phyloP scores from a whole-genome alignment of 139 green algal species.

The Nannochloris sp. region DNA sequence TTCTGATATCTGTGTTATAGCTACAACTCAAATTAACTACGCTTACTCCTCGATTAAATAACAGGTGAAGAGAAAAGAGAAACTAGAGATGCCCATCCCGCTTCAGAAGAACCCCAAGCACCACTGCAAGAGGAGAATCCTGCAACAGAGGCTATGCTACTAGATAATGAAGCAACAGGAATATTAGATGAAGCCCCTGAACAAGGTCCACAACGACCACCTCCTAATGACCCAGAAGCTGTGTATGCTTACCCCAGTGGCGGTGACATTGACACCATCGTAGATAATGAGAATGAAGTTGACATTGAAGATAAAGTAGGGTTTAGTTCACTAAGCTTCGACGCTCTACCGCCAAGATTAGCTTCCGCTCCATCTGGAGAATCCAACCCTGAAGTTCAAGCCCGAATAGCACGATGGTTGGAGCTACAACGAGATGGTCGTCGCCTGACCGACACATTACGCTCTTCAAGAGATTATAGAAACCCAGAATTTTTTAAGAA shows the following conservation, averaged over 20 bases:
- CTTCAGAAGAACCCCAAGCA: too few relatives aligned
- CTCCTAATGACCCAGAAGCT: too few relatives aligned
- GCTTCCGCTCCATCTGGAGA: background rate
- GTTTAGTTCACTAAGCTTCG: too few relatives aligned
- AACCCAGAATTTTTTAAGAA: slow-evolving; percentile 71
- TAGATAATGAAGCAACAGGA: too few relatives aligned
- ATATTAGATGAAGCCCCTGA: too few relatives aligned
- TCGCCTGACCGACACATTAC: background rate
- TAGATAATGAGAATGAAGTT: too few relatives aligned
- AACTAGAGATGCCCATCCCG: background rate
- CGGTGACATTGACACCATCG: too few relatives aligned
- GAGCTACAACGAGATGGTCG: background rate
- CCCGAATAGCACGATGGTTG: background rate
- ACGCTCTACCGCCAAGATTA: slow-evolving; percentile 6
- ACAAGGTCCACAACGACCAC: too few relatives aligned
- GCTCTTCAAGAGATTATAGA: slow-evolving; percentile 28
- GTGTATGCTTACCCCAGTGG: too few relatives aligned
- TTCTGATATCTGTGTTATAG: background rate
- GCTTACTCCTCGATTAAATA: background rate
- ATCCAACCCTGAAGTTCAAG: slow-evolving; percentile 8
- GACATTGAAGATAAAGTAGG: too few relatives aligned
- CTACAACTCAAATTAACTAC: background rate
- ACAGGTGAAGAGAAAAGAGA: background rate
- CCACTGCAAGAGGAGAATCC: background rate
- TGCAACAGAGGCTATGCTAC: background rate